phyloP scores from a whole-genome alignment of 371 early-diverging fungal genomes.

The Racocetra persica region DNA sequence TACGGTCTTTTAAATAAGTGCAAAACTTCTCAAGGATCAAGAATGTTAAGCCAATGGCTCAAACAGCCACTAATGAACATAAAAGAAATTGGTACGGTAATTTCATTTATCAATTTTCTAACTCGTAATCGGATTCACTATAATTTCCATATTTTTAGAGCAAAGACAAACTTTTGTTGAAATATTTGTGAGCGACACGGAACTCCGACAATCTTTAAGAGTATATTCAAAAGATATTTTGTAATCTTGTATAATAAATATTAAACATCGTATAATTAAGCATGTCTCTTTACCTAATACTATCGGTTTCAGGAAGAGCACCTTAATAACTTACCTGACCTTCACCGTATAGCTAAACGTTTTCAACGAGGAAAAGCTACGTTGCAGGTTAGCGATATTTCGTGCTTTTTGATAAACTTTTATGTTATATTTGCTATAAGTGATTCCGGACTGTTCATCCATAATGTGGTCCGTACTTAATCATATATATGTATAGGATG shows the following conservation, averaged over 20 bases:
- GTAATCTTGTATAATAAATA: conserved; percentile 1
- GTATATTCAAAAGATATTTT: conserved; percentile 42
- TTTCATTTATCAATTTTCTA: background rate
- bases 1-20: conserved; percentile 91
- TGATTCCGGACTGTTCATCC: background rate
- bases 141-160: conserved; percentile 48
- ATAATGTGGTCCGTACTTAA: background rate
- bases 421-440: background rate
- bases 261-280: background rate
- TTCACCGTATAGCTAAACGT: conserved; percentile 84
- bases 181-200: conserved; percentile 72
- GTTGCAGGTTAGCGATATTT: conserved; percentile 61
- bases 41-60: conserved; percentile 91
- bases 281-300: background rate
- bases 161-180: conserved; percentile 83
- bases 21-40: conserved; percentile 89
- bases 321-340: conserved; percentile 85
- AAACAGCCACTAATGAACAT: conserved; percentile 90
- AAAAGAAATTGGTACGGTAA: conserved; percentile 67
- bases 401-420: background rate
- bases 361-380: conserved; percentile 83
- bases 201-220: conserved; percentile 75
- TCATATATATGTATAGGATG: conserved; percentile 63
- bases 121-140: no score
- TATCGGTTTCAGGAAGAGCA: conserved; percentile 59